Evolutionary conservation across 352 stramenopile genomes (phyloP), one percentile per base, ranked within the genome.

Genomic region (Phytophthora vignae): DNA sequence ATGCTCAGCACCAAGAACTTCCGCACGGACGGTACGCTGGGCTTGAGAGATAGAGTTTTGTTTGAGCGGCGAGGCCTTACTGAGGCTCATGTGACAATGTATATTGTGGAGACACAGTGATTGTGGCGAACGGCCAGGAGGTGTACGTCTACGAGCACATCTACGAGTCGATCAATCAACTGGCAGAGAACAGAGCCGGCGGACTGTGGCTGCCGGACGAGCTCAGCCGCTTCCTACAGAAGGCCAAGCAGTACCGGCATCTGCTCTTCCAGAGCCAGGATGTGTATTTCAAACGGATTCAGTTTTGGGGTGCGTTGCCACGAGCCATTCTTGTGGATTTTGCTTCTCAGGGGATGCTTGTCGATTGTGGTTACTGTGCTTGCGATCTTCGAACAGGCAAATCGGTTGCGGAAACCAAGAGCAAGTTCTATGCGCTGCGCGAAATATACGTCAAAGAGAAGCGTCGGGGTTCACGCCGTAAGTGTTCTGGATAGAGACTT

Each of bases 391-490:
- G 3, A 54, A 14, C 19, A 90, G 83, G 81, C 19, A 92, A 90
- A 65, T 88, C 80, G 9, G 74, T 92, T 15, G 75, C 71, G 6
- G 83, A 95, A 25, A 81, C 84, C 3, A 82, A 79, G 40, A 78
- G 52, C 62, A 95, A 95, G 70, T 94, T 95, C 54, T 93, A 93
- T 60, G 70, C 83, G 42, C 70, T 93, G 25, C 83, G 84, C 9
- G 83, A 93, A 1, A 67, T 95, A 29, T 92, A 87, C 63, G n/a
- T 91, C 4, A 77, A 70, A 2, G 82, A 91, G 44, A 80, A 82
- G 17, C 67, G 55, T 36, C 67, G 64, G 31, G 31, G 31, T 12
- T 36, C 56, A 22, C 64, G 38, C 40, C 62, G 74, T 82, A 66
- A 54, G 74, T 74, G 7, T 38, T 25, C 44, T 50, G 17, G 42